Base-by-base conservation (phyloP, 352 stramenopile species). In the Thalassiosira mediterranea region DNA sequence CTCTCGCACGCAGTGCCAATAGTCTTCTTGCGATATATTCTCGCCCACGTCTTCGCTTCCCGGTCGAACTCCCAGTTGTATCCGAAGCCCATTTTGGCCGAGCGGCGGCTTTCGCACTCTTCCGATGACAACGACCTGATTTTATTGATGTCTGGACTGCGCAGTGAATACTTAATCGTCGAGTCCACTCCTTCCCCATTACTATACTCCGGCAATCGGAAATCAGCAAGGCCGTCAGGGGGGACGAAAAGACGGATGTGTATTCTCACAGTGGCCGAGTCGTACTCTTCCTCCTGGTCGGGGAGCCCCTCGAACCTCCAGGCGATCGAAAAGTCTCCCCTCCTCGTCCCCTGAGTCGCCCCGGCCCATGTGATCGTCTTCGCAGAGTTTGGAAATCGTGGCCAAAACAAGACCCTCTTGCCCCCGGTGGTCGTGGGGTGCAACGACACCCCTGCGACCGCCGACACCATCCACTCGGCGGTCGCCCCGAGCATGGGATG, bases 401-500 rank as follows among this genome's bases (percentile, higher is more conserved):
- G 70, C 60, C 60, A 79, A 28, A 73, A 73, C 17, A 79, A 42
- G 34, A 63, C 48, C 29, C 57, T 13, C 38, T 53, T 59, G 13
- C 70, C 70, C 25, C 70, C 70, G 4, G 32, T 52, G 3, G 70
- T 73, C 31, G 62, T 69, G 4, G 70, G 70, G 49, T 68, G 52
- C 2, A 69, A 31, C 46, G 61, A 68, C 21, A 79, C 53, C 13
- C 70, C 70, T 29, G 70, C 70, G 34, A 73, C 70, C 19, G 70
- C 59, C 13, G 66, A 72, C 19, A 54, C 31, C 56, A 87, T 80
- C 79, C 79, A 87, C 23, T 73, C 66, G 29, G 74, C 76, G 1
- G 76, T 47, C 13, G 54, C 68, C 23, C 80, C 72, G 19, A 88
- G 64, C 75, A 88, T 85, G 4, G 77, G 75, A 51, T 88, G 80